A percentile compares a stretch with the other conserved stretches of the same genome.
These are phyloP conservation scores for Eimeria falciformis DNA, from an alignment of 169 alveolate species.

Conservation along the genomic window DNA sequence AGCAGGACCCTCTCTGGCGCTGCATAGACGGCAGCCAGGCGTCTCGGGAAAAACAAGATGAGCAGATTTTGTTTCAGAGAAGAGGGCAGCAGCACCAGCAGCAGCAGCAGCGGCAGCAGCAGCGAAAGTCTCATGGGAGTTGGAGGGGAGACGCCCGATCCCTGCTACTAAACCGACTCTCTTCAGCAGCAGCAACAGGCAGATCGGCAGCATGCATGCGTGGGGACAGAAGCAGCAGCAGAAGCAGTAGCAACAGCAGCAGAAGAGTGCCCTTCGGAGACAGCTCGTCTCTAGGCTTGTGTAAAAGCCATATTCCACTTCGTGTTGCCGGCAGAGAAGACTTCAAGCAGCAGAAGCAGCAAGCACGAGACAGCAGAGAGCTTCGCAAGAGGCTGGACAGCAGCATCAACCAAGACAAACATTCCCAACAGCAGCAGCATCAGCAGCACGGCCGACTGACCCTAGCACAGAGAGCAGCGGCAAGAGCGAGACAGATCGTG, in stretches of 20 bases:
- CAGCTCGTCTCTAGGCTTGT: neutral
- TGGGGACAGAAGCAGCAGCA: neutral
- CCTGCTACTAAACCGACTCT: neutral
- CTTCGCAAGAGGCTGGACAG: neutral
- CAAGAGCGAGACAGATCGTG: constrained; percentile 26
- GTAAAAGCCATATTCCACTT: neutral
- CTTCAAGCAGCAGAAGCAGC: neutral
- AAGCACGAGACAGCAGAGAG: neutral
- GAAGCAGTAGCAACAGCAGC: neutral
- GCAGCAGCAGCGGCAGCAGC: neutral
- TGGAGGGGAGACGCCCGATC: neutral
- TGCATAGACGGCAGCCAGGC: constrained; percentile 12
- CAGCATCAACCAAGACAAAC: neutral
- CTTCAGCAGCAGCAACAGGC: neutral
- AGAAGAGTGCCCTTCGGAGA: neutral
- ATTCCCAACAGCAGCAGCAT: neutral
- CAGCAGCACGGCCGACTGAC: neutral
- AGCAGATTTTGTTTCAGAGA: neutral
- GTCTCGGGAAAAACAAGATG: constrained; percentile 7
- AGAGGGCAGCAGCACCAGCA: neutral
- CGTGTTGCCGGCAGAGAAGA: neutral
- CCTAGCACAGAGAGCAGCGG: constrained; percentile 25
- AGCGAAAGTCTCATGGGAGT: neutral
- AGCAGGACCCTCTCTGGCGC: constrained; percentile 57
- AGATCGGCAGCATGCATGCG: neutral